Evolutionary conservation across 768 basidiomycete genomes (phyloP).

Genomic region (Phaeotremella fagi): DNA sequence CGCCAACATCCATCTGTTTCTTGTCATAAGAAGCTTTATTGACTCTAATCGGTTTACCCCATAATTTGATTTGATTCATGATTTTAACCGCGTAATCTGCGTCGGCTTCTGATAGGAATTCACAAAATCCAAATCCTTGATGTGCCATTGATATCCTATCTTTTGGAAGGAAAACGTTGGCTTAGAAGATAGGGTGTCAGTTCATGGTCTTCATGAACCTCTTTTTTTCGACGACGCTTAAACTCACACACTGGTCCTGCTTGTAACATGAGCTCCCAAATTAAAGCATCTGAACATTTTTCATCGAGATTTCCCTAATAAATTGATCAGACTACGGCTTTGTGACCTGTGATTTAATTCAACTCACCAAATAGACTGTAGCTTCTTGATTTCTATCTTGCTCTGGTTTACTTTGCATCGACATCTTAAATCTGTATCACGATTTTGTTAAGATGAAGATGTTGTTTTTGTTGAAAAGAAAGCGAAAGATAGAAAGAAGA

Average conservation of each 20-base stretch:
- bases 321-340: too few relatives aligned
- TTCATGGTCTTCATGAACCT: too few relatives aligned
- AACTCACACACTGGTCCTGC: constrained; percentile 94
- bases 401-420: constrained; percentile 52
- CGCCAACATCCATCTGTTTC: constrained; percentile 95
- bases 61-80: constrained; percentile 99
- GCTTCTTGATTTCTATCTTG: constrained; percentile 82
- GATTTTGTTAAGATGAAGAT: too few relatives aligned
- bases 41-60: constrained; percentile 96
- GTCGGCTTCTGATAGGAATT: constrained; percentile 97
- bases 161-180: constrained; percentile 96
- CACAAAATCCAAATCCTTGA: constrained; percentile 99
- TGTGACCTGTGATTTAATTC: too few relatives aligned
- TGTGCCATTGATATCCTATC: constrained; percentile 97
- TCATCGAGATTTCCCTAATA: constrained; percentile 98
- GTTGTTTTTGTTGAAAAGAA: too few relatives aligned
- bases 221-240: too few relatives aligned
- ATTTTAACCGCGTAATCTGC: constrained; percentile 99
- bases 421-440: too few relatives aligned
- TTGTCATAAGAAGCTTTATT: constrained; percentile 99
- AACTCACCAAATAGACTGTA: constrained; percentile 71
- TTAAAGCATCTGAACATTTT: constrained; percentile 81
- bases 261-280: constrained; percentile 99
- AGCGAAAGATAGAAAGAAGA: background rate
- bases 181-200: constrained; percentile 56